Conservation (phyloP, 306 rosid genomes). For the Cucurbita argyrosperma region DNA sequence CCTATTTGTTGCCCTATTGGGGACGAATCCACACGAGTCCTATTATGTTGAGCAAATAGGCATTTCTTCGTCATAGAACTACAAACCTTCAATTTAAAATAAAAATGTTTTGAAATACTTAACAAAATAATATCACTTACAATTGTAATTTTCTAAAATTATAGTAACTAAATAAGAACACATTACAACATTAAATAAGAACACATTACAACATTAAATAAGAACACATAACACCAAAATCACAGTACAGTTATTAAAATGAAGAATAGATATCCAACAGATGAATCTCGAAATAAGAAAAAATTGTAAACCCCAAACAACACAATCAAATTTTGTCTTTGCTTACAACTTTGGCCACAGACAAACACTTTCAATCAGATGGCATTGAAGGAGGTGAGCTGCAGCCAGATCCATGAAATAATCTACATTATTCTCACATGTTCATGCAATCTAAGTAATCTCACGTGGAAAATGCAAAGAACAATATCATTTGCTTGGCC, state of each 20-base stretch:
- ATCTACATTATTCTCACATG: background rate
- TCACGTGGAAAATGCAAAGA: background rate
- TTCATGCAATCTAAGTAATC: background rate
- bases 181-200: too few species aligned
- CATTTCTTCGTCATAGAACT: too few species aligned
- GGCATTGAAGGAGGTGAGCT: background rate
- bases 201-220: background rate
- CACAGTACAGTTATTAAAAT: background rate
- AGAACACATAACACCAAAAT: background rate
- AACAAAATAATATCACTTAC: too few species aligned
- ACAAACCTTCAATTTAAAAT: too few species aligned
- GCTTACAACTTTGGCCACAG: background rate
- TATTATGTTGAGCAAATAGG: too few species aligned
- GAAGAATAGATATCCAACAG: background rate
- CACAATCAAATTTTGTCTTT: background rate
- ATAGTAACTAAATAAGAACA: too few species aligned
- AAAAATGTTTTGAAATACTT: too few species aligned
- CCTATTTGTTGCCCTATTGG: too few species aligned
- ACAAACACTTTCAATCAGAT: background rate
- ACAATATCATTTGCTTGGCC: slow-evolving; percentile 2
- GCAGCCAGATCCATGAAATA: background rate
- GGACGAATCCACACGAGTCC: too few species aligned
- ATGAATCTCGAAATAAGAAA: background rate
- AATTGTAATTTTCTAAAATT: too few species aligned
- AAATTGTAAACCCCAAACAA: background rate